These are phyloP conservation scores for Aspergillus neoniger DNA, from an alignment of 2,329 filamentous ascomycete species.

Conservation along the genomic window DNA sequence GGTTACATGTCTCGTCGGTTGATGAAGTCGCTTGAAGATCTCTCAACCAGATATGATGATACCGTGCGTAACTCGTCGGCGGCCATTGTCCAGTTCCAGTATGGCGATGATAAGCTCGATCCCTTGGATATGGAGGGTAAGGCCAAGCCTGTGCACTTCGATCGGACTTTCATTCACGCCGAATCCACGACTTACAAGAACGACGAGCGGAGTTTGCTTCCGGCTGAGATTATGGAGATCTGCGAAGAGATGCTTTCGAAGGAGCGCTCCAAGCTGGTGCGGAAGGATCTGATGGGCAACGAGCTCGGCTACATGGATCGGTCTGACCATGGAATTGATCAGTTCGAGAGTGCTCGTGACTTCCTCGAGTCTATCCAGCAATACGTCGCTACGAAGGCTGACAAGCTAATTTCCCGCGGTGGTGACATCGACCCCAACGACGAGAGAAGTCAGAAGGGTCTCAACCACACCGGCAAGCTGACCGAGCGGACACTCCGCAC, in stretches of 20 bases:
- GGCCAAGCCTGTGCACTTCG: constrained; percentile 88
- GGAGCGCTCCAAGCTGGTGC: constrained; percentile 66
- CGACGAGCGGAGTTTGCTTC: constrained; percentile 69
- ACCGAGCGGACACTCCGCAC: constrained; percentile 70
- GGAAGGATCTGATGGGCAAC: constrained; percentile 63
- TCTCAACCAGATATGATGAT: constrained; percentile 90
- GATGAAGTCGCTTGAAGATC: constrained; percentile 97
- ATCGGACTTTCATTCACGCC: constrained; percentile 82
- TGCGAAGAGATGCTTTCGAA: constrained; percentile 68
- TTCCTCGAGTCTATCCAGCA: constrained; percentile 78
- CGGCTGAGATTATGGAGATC: constrained; percentile 69
- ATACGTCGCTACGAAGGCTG: constrained; percentile 66
- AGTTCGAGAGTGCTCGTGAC: constrained; percentile 77
- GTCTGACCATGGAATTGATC: constrained; percentile 68
- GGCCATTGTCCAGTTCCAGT: constrained; percentile 93
- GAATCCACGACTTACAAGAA: constrained; percentile 78
- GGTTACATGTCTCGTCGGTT: constrained; percentile 98
- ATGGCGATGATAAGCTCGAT: constrained; percentile 92
- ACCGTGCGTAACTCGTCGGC: constrained; percentile 90
- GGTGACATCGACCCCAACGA: constrained; percentile 35
- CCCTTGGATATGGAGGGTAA: constrained; percentile 97
- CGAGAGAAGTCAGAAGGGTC: constrained; percentile 34
- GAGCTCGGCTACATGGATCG: constrained; percentile 69
- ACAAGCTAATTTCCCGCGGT: constrained; percentile 54
- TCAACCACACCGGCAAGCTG: constrained; percentile 79